A percentile compares a stretch with the other conserved stretches of the same genome.
These are phyloP conservation scores for Yamadazyma takamatsuzukensis DNA, from an alignment of 805 yeast species.

Conservation along the genomic window DNA sequence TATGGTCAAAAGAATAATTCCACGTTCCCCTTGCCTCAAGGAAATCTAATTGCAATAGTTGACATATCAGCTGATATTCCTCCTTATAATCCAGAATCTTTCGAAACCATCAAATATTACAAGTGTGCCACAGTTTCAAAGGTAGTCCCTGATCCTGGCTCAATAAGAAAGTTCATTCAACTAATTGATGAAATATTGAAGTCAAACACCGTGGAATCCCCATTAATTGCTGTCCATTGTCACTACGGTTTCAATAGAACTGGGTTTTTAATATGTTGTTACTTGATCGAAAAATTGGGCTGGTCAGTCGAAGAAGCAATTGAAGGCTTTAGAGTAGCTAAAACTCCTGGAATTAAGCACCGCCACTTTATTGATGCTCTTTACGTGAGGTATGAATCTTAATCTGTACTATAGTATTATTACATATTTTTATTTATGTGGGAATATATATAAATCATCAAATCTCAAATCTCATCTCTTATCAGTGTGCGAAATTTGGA, in stretches of 20 bases:
- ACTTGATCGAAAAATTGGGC: slow-evolving; percentile 55
- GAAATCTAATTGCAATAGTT: slow-evolving; percentile 51
- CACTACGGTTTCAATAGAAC: slow-evolving; percentile 82
- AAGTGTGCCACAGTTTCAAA: slow-evolving; percentile 78
- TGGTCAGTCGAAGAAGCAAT: slow-evolving; percentile 64
- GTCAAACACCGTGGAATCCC: slow-evolving; percentile 19
- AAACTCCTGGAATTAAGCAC: slow-evolving; percentile 73
- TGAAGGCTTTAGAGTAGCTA: slow-evolving; percentile 51
- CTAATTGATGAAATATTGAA: slow-evolving; percentile 47
- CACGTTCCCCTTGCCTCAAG: slow-evolving; percentile 15
- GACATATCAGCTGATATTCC: slow-evolving; percentile 72
- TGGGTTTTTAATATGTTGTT: slow-evolving; percentile 69
- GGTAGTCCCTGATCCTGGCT: slow-evolving; percentile 62
- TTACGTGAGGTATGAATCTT: slow-evolving; percentile 54
- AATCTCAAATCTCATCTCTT: no score
- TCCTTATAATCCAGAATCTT: slow-evolving; percentile 61
- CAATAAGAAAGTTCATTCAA: slow-evolving; percentile 54
- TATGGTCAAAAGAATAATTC: slow-evolving; percentile 15
- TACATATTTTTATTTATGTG: no score
- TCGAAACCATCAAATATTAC: slow-evolving; percentile 52
- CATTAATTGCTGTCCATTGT: slow-evolving; percentile 65
- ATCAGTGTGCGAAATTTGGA: no score
- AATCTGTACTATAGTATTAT: background rate
- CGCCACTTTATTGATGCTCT: slow-evolving; percentile 73
- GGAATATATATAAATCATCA: no score